A percentile compares a stretch with the other conserved stretches of the same genome.
These are phyloP conservation scores for Penicillium brevicompactum DNA, from an alignment of 2,329 filamentous ascomycete species.

Conservation along the genomic window DNA sequence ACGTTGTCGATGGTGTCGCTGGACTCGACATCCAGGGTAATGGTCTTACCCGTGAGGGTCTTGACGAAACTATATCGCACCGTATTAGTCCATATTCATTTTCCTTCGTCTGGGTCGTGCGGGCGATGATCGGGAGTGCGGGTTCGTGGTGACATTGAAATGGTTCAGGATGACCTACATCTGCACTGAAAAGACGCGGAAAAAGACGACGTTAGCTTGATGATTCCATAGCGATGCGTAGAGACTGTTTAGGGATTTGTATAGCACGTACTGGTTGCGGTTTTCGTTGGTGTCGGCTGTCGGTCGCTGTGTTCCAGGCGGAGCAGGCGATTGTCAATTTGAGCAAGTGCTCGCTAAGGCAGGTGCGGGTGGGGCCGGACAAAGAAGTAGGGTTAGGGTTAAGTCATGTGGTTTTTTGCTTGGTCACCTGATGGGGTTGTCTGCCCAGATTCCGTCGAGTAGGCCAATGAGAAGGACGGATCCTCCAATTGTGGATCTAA, in stretches of 20 bases:
- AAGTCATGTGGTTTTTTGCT: no score
- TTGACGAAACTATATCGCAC: constrained; percentile 83
- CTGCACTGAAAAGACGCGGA: constrained; percentile 67
- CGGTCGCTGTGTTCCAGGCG: constrained; percentile 43
- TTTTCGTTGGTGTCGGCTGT: constrained; percentile 47
- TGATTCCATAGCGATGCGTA: constrained; percentile 16
- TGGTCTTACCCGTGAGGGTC: constrained; percentile 99
- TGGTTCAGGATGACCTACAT: constrained; percentile 66
- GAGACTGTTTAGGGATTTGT: constrained; percentile 12
- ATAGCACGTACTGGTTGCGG: constrained; percentile 50
- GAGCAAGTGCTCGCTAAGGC: constrained; percentile 47
- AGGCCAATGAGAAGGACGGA: no score
- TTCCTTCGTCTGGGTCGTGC: constrained; percentile 19
- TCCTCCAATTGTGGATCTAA: no score
- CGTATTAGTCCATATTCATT: constrained; percentile 27
- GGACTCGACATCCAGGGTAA: constrained; percentile 99
- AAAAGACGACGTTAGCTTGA: constrained; percentile 51
- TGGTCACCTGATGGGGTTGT: no score
- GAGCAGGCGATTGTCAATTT: constrained; percentile 41
- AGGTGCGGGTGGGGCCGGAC: constrained; percentile 29
- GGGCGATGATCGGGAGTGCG: constrained; percentile 20
- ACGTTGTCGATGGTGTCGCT: constrained; percentile 99
- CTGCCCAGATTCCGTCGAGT: no score
- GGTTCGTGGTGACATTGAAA: constrained; percentile 28
- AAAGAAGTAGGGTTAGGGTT: no score